Conservation (phyloP, 768 basidiomycete genomes). For the Mycena floridula region DNA sequence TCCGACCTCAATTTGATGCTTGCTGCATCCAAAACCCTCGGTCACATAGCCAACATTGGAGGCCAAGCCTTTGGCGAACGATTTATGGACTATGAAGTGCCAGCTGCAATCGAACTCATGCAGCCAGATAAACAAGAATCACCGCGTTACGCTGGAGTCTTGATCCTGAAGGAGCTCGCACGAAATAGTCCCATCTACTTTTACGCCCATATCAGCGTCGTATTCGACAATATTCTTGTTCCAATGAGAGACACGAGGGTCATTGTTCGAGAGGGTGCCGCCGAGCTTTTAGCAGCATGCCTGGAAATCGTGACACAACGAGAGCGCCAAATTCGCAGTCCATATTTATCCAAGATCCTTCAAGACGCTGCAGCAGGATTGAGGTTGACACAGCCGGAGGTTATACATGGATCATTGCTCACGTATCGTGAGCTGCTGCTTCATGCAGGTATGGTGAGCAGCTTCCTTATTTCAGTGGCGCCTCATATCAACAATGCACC, state of each 20-base stretch:
- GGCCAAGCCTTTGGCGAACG: conserved; percentile 80
- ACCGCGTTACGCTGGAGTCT: conserved; percentile 87
- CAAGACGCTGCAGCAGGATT: conserved; percentile 82
- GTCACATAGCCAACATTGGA: conserved; percentile 79
- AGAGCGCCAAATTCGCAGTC: conserved; percentile 58
- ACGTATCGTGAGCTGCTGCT: conserved; percentile 88
- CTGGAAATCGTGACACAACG: conserved; percentile 79
- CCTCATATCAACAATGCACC: conserved; percentile 1
- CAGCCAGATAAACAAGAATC: conserved; percentile 78
- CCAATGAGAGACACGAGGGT: conserved; percentile 86
- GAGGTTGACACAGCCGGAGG: conserved; percentile 75
- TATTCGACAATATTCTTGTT: conserved; percentile 90
- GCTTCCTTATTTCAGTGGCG: background rate
- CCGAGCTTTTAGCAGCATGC: conserved; percentile 89
- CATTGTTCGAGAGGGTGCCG: conserved; percentile 88
- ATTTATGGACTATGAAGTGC: conserved; percentile 88
- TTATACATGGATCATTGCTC: conserved; percentile 88
- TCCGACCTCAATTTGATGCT: conserved; percentile 93
- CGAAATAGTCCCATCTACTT: conserved; percentile 84
- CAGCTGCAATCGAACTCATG: conserved; percentile 73
- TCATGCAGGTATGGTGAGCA: conserved; percentile 87
- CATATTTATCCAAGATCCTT: conserved; percentile 76
- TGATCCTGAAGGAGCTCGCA: conserved; percentile 91
- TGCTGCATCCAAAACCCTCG: conserved; percentile 87
- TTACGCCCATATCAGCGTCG: conserved; percentile 78